A percentile compares a stretch with the other conserved stretches of the same genome.
These are phyloP conservation scores for Kalmusia sp. DNA, from an alignment of 2,329 filamentous ascomycete genomes.

Conservation along the genomic window DNA sequence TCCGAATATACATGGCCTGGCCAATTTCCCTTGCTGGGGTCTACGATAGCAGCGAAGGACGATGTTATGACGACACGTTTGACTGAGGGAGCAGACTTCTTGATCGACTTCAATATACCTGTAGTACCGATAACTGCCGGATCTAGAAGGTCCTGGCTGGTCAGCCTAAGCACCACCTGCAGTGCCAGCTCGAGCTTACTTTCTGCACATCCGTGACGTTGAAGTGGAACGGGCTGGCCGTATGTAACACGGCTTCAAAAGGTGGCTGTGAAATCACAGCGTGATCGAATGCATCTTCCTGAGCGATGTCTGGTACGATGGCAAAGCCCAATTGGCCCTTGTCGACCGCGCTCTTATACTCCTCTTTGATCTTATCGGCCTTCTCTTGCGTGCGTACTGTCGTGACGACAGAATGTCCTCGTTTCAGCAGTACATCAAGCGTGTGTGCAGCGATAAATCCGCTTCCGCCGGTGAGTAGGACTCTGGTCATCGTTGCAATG, in stretches of 20 bases:
- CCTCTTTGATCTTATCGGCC: constrained; percentile 65
- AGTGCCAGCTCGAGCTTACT: constrained; percentile 27
- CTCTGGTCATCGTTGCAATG: constrained; percentile 42
- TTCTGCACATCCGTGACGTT: constrained; percentile 76
- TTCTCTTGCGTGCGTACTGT: constrained; percentile 69
- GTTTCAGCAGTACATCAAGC: constrained; percentile 64
- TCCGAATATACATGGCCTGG: constrained; percentile 60
- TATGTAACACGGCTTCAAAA: constrained; percentile 70
- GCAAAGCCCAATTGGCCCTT: constrained; percentile 67
- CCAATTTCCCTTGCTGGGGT: constrained; percentile 60
- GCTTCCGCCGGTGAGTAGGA: constrained; percentile 59
- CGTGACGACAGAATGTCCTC: constrained; percentile 66
- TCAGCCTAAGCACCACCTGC: background rate
- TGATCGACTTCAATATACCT: constrained; percentile 67
- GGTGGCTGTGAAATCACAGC: constrained; percentile 67
- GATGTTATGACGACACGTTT: constrained; percentile 76
- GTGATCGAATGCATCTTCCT: constrained; percentile 70
- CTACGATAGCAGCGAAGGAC: constrained; percentile 71
- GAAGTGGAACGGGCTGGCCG: constrained; percentile 69
- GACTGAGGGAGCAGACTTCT: constrained; percentile 68
- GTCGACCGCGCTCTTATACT: constrained; percentile 56
- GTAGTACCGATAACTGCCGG: constrained; percentile 70
- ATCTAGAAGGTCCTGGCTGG: constrained; percentile 59
- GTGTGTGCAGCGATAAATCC: constrained; percentile 72
- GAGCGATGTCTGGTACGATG: constrained; percentile 76